Evolutionary conservation across 2,329 filamentous ascomycete genomes (phyloP).

Genomic region (Penicillium sp.): DNA sequence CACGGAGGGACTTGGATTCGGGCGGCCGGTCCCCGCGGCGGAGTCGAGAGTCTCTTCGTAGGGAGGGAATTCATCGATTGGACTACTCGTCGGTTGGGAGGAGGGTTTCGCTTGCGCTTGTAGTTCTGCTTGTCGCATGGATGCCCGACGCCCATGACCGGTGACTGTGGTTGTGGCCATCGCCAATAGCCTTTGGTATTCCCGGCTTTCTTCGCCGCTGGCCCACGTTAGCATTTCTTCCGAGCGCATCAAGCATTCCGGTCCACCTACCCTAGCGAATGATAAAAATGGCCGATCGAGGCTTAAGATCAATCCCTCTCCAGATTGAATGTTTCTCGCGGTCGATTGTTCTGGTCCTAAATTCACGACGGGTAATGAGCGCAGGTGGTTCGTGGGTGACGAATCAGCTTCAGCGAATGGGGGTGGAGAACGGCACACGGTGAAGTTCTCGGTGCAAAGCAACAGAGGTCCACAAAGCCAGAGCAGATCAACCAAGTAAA

Average conservation of each 20-base stretch:
- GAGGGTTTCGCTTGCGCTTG: constrained; percentile 31
- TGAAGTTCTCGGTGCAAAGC: background rate
- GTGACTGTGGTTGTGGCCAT: constrained; percentile 45
- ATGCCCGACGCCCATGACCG: constrained; percentile 40
- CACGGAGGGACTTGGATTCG: constrained; percentile 25
- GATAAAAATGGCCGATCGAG: background rate
- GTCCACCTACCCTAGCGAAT: background rate
- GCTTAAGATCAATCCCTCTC: background rate
- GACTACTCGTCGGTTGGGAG: constrained; percentile 35
- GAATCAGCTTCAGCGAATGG: constrained; percentile 32
- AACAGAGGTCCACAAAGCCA: background rate
- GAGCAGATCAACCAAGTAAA: background rate
- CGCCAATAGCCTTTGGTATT: constrained; percentile 9
- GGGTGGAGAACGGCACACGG: constrained; percentile 22
- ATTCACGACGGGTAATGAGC: background rate
- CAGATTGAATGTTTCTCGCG: background rate
- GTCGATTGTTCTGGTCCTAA: background rate
- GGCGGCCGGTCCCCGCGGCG: constrained; percentile 25
- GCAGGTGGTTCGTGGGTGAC: constrained; percentile 26
- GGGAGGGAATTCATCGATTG: constrained; percentile 46
- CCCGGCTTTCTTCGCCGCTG: background rate
- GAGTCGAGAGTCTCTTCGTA: constrained; percentile 39
- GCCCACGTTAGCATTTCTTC: background rate
- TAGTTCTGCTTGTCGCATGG: constrained; percentile 38
- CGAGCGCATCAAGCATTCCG: background rate